phyloP scores from a whole-genome alignment of 495 filamentous ascomycete species.

The Eremomyces bilateralis region DNA sequence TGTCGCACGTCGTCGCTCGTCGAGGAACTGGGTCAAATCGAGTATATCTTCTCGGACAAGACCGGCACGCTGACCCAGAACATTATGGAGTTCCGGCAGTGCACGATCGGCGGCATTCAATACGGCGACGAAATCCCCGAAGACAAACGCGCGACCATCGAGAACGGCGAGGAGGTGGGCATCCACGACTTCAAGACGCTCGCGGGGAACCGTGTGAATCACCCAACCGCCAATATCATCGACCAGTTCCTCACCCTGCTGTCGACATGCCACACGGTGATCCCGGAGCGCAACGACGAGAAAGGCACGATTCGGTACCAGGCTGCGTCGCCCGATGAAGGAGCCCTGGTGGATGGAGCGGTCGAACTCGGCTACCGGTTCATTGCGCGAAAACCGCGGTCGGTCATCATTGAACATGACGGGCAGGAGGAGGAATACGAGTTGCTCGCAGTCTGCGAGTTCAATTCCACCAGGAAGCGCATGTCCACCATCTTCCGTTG shows the following conservation, averaged over 20 bases:
- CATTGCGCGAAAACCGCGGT: conserved; percentile 66
- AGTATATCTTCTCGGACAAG: conserved; percentile 98
- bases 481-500: conserved; percentile 97
- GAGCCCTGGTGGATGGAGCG: conserved; percentile 85
- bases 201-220: conserved; percentile 46
- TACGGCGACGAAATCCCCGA: conserved; percentile 89
- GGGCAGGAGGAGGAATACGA: conserved; percentile 67
- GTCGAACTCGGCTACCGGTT: conserved; percentile 71
- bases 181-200: conserved; percentile 76
- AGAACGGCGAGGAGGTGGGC: conserved; percentile 56
- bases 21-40: conserved; percentile 93
- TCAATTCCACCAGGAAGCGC: conserved; percentile 92
- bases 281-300: conserved; percentile 68
- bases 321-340: conserved; percentile 93
- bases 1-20: conserved; percentile 93
- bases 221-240: conserved; percentile 46
- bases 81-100: conserved; percentile 96
- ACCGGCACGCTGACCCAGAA: conserved; percentile 98
- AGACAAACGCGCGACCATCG: conserved; percentile 57
- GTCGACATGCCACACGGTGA: conserved; percentile 90
- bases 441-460: conserved; percentile 87
- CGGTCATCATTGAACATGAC: conserved; percentile 56
- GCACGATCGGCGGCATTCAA: conserved; percentile 76
- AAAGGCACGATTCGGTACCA: conserved; percentile 82
- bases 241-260: conserved; percentile 79